Evolutionary conservation across 305 asterid species (phyloP), one percentile per base, ranked within the genome.

Genomic region (Fraxinus sp.): DNA sequence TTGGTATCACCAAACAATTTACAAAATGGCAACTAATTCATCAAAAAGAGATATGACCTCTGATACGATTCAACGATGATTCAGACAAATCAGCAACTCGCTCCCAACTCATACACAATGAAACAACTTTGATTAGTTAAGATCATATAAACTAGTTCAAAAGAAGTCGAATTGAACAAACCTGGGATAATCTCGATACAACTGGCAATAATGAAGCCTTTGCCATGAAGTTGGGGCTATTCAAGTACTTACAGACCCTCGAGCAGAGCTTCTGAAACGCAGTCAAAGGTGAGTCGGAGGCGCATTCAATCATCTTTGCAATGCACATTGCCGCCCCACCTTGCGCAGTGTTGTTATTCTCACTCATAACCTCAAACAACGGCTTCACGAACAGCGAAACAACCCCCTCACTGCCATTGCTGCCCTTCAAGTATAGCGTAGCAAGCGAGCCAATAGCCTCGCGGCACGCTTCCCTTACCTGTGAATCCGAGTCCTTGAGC

Each of bases 401-500:
- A 3, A 92, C 93, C 5, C 94, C 94, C 11, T 87, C 98, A 46
- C 89, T 88, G 4, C 93, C 95, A 82, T 85, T 85, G 32, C 90
- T 94, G 37, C 92, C 97, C 87, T 90, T 94, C 90, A 97, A 83
- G 85, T 97, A 97, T 84, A 91, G 68, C 13, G 90, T 92, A 11
- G 99, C 88, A 18, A 97, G 83, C 72, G 94, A 88, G 73, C 99
- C 98, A 87, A 95, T 90, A 28, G 97, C 89, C 5, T 97, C 99
- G 5, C 97, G 93, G 82, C 98, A 94, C 33, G 97, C 94, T 16
- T 97, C 98, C 86, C 97, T 87, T 32, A 97, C 98, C 82, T 89
- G 98, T 71, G 99, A 93, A 90, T 97, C 99, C 0, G 97, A 80
- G 79, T 97, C 99, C 84, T 93, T 97, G 22, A 97, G 90, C 92